Evolutionary conservation across 768 basidiomycete species (phyloP).

Genomic region (Amanita molliuscula): DNA sequence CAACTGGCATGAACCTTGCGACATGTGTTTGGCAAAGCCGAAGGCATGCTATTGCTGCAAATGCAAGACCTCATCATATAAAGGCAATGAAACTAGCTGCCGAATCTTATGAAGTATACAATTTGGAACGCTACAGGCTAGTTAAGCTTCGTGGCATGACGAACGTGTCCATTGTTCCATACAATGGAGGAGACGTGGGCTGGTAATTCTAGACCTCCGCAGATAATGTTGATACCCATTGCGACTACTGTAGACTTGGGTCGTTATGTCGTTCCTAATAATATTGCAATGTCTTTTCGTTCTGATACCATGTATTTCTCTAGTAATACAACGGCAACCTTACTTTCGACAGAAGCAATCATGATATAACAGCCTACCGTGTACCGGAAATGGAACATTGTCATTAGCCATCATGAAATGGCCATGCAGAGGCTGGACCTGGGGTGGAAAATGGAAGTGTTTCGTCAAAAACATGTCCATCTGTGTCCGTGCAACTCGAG

Average conservation of each 20-base stretch:
- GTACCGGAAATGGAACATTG: no score
- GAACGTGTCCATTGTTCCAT: conserved; percentile 49
- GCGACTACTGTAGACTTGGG: not conserved
- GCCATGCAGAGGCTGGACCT: no score
- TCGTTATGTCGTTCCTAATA: not conserved
- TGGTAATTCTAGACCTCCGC: conserved; percentile 35
- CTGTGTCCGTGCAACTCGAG: no score
- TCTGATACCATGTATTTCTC: no score
- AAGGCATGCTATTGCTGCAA: conserved; percentile 73
- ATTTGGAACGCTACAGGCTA: conserved; percentile 66
- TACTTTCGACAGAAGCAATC: no score
- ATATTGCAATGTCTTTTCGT: not conserved
- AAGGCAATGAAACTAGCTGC: conserved; percentile 76
- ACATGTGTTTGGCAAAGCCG: conserved; percentile 96
- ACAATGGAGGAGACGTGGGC: conserved; percentile 53
- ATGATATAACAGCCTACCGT: no score
- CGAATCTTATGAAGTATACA: conserved; percentile 67
- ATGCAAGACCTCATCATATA: conserved; percentile 69
- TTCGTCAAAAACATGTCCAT: no score
- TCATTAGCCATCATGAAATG: no score
- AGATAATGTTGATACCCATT: not conserved
- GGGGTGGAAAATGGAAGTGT: no score
- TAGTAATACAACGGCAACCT: no score
- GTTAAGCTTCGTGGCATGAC: conserved; percentile 53
- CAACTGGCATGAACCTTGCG: conserved; percentile 79